Percentiles rank a stretch among this genome's conserved stretches.
Evolutionary conservation across 345 rosid genomes (phyloP).

Genomic region (Mercurialis annua): DNA sequence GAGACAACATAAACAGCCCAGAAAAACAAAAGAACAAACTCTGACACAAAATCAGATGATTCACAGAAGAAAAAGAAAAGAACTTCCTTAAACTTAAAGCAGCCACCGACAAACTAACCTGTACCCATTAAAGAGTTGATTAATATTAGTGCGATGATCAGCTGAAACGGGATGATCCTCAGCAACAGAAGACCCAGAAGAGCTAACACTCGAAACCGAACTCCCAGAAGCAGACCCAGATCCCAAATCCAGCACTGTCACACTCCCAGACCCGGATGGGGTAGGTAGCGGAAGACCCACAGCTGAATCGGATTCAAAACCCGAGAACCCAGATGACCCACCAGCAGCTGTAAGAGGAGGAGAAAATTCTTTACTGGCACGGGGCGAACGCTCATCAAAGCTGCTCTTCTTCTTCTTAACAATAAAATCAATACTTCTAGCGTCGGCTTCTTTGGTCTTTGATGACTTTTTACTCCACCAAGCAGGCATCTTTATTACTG

Average conservation of each 20-base stretch:
- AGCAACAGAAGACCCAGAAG: conserved; percentile 65
- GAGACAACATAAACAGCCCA: conserved; percentile 11
- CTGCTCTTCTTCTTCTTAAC: conserved; percentile 8
- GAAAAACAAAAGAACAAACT: conserved; percentile 22
- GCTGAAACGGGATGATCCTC: conserved; percentile 55
- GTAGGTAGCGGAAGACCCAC: conserved; percentile 75
- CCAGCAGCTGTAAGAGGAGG: too few species aligned
- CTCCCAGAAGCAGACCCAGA: conserved; percentile 50
- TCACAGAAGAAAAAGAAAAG: neutral
- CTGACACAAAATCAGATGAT: conserved; percentile 20
- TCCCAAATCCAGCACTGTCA: conserved; percentile 38
- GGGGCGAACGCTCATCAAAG: conserved; percentile 47
- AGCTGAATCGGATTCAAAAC: conserved; percentile 65
- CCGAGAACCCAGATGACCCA: conserved; percentile 57
- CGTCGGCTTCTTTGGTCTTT: conserved; percentile 49
- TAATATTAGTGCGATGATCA: conserved; percentile 23
- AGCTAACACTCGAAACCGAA: conserved; percentile 76
- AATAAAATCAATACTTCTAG: neutral
- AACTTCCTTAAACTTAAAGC: neutral
- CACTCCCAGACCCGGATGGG: conserved; percentile 41
- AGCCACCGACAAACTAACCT: conserved; percentile 39
- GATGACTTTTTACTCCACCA: conserved; percentile 70
- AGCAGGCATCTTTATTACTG: conserved; percentile 47
- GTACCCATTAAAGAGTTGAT: conserved; percentile 30
- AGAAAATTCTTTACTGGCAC: conserved; percentile 46